Base-by-base conservation (phyloP, 768 basidiomycete species). In the Leccinellum rugosiceps region DNA sequence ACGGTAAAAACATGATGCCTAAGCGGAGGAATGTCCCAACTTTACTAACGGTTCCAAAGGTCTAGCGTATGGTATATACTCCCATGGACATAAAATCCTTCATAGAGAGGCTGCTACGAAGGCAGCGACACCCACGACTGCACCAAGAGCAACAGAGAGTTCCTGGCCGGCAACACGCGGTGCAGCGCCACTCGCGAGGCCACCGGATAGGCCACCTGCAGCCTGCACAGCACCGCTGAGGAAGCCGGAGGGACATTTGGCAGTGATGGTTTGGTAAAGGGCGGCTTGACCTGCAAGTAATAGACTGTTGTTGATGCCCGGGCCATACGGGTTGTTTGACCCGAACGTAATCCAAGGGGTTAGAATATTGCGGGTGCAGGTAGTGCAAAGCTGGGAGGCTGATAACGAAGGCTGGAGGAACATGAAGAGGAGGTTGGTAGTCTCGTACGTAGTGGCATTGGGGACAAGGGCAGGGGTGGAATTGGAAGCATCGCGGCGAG, bases 331-430 rank as follows among this genome's bases (percentile, higher is more conserved):
- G 45, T 77, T 74, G 55, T 72, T 70, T 43, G 83, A 81, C 75
- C 94, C 90, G 72, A 83, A 95, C 56, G 76, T 72, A 72, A 92
- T 85, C 80, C 91, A 99, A 9, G 84, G 63, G 2, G 84, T 82
- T 62, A 98, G 68, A 68, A 94, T 76, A 60, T 80, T 81, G 69
- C 88, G 83, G 13, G 91, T 85, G 85, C 96, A 98, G 14, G 85
- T 63, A 2, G 80, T 85, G 85, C 96, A 98, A 45, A 97, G 86
- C 23, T 72, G 52, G 26, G 71, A 63, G n/a, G 77, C 71, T 26
- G 79, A 35, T 67, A 82, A 74, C 58, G 65, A 59, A 46, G 88
- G 77, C 28, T 78, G 69, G 67, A 90, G 80, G 85, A 90, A 85
- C 62, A 98, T 77, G 88, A 92, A 97, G 34, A 83, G 77, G 54